phyloP scores from a whole-genome alignment of 1,139 yeast species.

The Geotrichum citri-aurantii region DNA sequence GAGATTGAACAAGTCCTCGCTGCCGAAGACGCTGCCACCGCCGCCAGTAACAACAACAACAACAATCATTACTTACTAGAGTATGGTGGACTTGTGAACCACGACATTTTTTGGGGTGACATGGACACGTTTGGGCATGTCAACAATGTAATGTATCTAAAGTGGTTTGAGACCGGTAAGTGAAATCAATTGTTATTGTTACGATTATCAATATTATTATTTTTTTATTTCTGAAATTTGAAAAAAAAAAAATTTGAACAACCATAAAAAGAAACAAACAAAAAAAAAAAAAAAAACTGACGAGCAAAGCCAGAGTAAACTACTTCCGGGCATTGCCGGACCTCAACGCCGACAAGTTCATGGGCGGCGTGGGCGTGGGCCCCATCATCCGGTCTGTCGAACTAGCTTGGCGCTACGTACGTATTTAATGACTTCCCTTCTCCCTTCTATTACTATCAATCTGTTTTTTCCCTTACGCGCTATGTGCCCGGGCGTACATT shows the following conservation, averaged over 20 bases:
- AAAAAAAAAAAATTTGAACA: background rate
- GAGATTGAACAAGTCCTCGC: background rate
- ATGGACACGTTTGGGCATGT: conserved; percentile 34
- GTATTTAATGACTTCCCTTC: background rate
- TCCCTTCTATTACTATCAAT: background rate
- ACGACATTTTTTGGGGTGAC: conserved; percentile 34
- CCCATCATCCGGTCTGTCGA: conserved; percentile 34
- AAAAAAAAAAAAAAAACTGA: background rate
- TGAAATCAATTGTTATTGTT: no score
- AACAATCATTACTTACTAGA: conserved; percentile 16
- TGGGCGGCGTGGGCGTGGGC: conserved; percentile 29
- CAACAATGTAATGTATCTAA: conserved; percentile 34
- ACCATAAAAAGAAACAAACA: background rate
- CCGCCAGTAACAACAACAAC: background rate
- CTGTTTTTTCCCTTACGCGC: background rate
- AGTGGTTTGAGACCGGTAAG: conserved; percentile 34
- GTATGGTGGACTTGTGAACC: conserved; percentile 28
- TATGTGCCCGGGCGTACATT: no score
- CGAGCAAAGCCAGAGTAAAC: conserved; percentile 31
- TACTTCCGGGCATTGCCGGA: conserved; percentile 21
- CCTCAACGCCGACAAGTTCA: conserved; percentile 25
- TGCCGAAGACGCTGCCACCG: background rate
- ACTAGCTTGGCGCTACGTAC: conserved; percentile 32
- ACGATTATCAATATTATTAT: no score
- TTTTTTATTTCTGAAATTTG: background rate